Base-by-base conservation (phyloP, 2,329 filamentous ascomycete genomes). In the Talaromyces sp. region DNA sequence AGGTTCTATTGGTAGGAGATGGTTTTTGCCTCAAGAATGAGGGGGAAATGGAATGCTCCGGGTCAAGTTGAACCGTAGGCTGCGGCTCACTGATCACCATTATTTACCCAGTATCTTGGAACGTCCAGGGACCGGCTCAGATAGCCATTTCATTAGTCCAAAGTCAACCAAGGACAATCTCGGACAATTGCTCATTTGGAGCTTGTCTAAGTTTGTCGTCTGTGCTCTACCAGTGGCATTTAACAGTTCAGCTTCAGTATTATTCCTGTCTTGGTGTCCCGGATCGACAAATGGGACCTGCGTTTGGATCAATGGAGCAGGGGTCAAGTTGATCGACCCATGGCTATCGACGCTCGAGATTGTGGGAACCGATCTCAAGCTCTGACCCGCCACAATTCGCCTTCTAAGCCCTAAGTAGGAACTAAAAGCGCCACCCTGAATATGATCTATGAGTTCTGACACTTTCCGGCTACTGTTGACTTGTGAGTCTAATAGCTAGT, bases 321-420 rank as follows among this genome's bases (percentile, higher is more conserved):
- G 68, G 67, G 67, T 66, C 65, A 67, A 59, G 59, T 57, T 69
- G 70, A 73, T 71, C 70, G 66, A 39, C 69, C 59, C 60, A 60
- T 66, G 37, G 54, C 60, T 64, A 67, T 63, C 68, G 66, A 64
- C 66, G 64, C 66, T 64, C 41, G 19, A 66, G 62, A 62, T 49
- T 66, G 62, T 64, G 65, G 60, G 62, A 66, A 64, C 45, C 52
- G 67, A 66, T 60, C 43, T 54, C 58, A 68, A 8, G 31, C 68
- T 63, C 62, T 66, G n/a, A 62, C 66, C 39, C 61, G 64, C 61
- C 50, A 64, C 61, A 60, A 58, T 61, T 67, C 33, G 24, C 27
- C 64, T 54, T 63, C 57, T 60, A 66, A 63, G 64, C 60, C 65
- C 50, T 63, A 62, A 61, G 57, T 63, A 70, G 67, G 67, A 66